Evolutionary conservation across 768 basidiomycete species (phyloP), one percentile per base, ranked within the genome.

Genomic region (Kockovaella imperatae): DNA sequence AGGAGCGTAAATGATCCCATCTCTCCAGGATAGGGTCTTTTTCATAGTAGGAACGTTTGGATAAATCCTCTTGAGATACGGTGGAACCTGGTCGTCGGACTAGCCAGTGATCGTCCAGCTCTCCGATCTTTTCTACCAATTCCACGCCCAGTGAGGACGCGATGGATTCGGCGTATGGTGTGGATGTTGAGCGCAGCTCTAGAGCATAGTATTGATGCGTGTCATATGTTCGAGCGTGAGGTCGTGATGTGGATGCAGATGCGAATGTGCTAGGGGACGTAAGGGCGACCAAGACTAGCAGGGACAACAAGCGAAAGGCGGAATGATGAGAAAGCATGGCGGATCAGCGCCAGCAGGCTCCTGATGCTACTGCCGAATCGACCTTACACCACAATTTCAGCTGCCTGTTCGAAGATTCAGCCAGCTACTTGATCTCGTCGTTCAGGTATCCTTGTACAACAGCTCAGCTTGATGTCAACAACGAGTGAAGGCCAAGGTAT

Each of bases 111-210:
- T 87, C 75, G 24, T 71, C 65, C 4, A 99, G 78, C 65, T 90
- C 83, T 42, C 95, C 90, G 21, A 82, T 83, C 57, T 80, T 84
- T 65, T 91, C 87, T 48, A 97, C 83, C 40, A 95, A 74, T 72
- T 96, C 84, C 18, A 88, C 83, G 13, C 81, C 82, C 10, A 97
- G 76, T 0, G 74, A 69, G 5, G 66, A 39, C 5, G 81, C 77
- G 49, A 83, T 76, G 54, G 85, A 80, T 47, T 72, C 71, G 52
- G 86, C 77, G 56, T 81, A 77, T 52, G 75, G 73, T 7, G 73
- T 68, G 5, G 64, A 59, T 36, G 44, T 13, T 1, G 84, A 79
- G 57, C 77, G 71, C 60, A 74, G 58, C 49, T 74, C 71, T 49
- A 76, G 55, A 17, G 72, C 70, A 75, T 91, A 96, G 75, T 99